A percentile compares a stretch with the other conserved stretches of the same genome.
Evolutionary conservation across 108 stramenopile genomes (phyloP).

Genomic region (Fistulifera pelliculosa): DNA sequence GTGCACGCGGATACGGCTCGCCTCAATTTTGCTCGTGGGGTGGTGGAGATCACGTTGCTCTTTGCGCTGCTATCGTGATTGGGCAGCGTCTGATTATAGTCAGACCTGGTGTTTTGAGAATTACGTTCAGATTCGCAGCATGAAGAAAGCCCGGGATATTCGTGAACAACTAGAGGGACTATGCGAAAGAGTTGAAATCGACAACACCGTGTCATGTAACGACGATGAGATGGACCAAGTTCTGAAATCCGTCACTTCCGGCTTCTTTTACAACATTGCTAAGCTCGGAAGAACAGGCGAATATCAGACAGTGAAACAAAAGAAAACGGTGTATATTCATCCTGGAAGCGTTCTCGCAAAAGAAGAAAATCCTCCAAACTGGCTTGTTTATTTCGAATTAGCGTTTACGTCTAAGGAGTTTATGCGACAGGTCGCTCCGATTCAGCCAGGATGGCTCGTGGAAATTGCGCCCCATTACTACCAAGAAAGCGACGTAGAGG

Average conservation of each 20-base stretch:
- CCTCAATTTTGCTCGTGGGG: constrained; percentile 96
- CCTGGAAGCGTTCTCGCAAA: constrained; percentile 90
- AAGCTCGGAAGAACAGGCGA: constrained; percentile 83
- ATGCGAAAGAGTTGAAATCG: constrained; percentile 97
- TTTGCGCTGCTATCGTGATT: constrained; percentile 93
- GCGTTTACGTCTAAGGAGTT: constrained; percentile 97
- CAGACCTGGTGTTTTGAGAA: constrained; percentile 99
- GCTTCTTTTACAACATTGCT: constrained; percentile 97
- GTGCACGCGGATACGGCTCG: constrained; percentile 97
- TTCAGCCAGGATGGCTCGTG: constrained; percentile 90
- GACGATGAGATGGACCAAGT: constrained; percentile 70
- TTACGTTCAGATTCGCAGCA: constrained; percentile 90
- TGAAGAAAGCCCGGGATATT: constrained; percentile 92
- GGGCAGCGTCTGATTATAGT: constrained; percentile 90
- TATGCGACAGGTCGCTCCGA: constrained; percentile 94
- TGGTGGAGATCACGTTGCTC: constrained; percentile 90
- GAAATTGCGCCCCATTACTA: constrained; percentile 99
- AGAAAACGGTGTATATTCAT: constrained; percentile 93
- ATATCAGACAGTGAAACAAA: constrained; percentile 95
- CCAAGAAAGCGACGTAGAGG: constrained; percentile 84
- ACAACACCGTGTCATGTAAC: constrained; percentile 50
- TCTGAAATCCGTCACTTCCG: constrained; percentile 89
- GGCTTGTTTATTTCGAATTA: constrained; percentile 94
- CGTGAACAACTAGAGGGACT: constrained; percentile 96
- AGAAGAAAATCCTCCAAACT: constrained; percentile 87